Evolutionary conservation across 2,329 filamentous ascomycete genomes (phyloP), one percentile per base, ranked within the genome.

Genomic region (Hypoxylon sp.): DNA sequence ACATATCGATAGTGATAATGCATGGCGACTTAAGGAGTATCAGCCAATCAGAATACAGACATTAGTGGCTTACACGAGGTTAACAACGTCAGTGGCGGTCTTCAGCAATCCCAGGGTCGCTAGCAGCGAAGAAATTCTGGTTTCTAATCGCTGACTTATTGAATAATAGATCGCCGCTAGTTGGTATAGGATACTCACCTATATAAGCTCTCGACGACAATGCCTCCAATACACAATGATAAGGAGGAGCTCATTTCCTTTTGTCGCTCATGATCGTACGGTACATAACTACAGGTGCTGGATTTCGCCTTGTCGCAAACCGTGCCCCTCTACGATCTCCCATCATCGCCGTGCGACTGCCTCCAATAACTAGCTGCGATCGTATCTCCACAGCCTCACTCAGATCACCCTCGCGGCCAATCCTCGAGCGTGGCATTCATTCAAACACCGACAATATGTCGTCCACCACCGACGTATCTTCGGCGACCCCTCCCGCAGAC

Each of bases 71-170:
- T 56, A 55, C 22, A 35, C 10, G 25, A 56, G 49, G 22, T 27
- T 27, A 51, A 30, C 40, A 44, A 44, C 17, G 40, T 44, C 40
- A 44, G 40, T 44, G 48, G 48, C 27, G 48, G 25, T 33, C 14
- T 48, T 17, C n/a, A 22, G 40, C 37, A 42, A 3, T 37, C 35
- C 35, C 3, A 1, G 8, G 35, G 13, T 42, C n/a, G 37, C 40
- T 30, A 61, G 17, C 30, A 33, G 54, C 10, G 37, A 31, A 51
- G 13, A 22, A 59, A 5, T 48, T 37, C 35, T 71, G 72, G 67
- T 75, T 74, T 72, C 56, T 66, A 75, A 75, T 74, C 27, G 72
- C 73, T 75, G 68, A 75, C 73, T 72, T 70, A 75, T 65, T 54
- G 20, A 48, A 61, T 31, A 61, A 61, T 37, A 42, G 54, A 20